phyloP scores from a whole-genome alignment of 495 filamentous ascomycete genomes.

The Thermothielavioides terrestris region DNA sequence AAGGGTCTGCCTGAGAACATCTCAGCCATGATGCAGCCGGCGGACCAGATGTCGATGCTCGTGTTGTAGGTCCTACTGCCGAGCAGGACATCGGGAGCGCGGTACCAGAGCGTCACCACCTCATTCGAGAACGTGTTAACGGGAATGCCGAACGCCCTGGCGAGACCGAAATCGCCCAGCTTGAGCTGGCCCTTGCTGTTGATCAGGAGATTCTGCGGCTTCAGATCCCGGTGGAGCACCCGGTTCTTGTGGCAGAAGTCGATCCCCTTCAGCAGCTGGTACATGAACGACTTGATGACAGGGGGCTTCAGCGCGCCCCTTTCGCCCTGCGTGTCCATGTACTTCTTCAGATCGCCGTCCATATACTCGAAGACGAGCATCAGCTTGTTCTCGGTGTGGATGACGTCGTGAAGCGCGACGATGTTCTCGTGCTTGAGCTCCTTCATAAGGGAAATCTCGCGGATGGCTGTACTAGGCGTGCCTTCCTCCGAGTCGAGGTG shows the following conservation, averaged over 20 bases:
- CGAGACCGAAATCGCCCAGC: constrained; percentile 90
- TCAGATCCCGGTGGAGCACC: constrained; percentile 90
- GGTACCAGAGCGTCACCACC: constrained; percentile 95
- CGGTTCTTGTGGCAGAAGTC: constrained; percentile 96
- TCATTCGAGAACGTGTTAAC: constrained; percentile 99
- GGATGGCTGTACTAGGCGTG: constrained; percentile 95
- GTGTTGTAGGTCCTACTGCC: constrained; percentile 92
- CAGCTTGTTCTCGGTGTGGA: constrained; percentile 98
- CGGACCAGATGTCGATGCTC: constrained; percentile 96
- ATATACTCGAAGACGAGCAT: constrained; percentile 99
- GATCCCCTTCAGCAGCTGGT: constrained; percentile 86
- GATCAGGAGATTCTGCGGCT: constrained; percentile 92
- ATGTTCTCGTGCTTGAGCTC: constrained; percentile 98
- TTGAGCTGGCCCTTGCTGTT: constrained; percentile 87
- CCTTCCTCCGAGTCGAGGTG: constrained; percentile 98
- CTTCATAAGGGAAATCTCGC: constrained; percentile 98
- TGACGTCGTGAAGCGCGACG: constrained; percentile 94
- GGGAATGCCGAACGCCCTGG: constrained; percentile 88
- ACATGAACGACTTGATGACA: constrained; percentile 96
- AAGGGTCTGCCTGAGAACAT: constrained; percentile 91
- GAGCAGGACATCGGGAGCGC: constrained; percentile 85
- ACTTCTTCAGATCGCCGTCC: constrained; percentile 98
- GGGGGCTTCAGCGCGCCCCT: constrained; percentile 72
- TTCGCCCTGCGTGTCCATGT: constrained; percentile 88
- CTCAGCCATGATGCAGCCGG: constrained; percentile 97